Evolutionary conservation across 352 stramenopile genomes (phyloP), one percentile per base, ranked within the genome.

Genomic region (Globisporangium rhizosaccharum): DNA sequence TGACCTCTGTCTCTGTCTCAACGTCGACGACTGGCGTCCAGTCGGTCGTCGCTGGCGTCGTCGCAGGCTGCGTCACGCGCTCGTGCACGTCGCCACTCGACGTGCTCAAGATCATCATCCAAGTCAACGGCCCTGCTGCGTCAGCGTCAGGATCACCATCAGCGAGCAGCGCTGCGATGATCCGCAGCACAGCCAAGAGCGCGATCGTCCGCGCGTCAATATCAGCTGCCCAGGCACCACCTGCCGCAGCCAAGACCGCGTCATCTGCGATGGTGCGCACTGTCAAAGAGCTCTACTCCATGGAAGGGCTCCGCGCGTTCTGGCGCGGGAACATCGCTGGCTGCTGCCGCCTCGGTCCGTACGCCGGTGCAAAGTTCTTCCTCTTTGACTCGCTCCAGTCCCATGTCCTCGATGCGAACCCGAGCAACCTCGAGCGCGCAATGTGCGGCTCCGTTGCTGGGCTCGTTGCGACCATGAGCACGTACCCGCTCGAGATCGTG

Each of bases 41-140:
- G 66, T 90, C 79, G 1, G 65, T 93, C 53, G 67, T 89, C 23
- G 83, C 83, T 3, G 83, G 83, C 26, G 76, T 88, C 50, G 76
- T 93, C 64, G 82, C 83, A 17, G 83, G 83, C 49, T 91, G 81
- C 66, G 79, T 93, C 57, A 91, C 83, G 47, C 81, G 83, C 63
- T 89, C 83, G 4, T 88, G 74, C 72, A 93, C 83, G 54, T 91
- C 83, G 25, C 83, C 83, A 8, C 64, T 93, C 20, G 83, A 93
- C 55, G 82, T 91, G 70, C 75, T 93, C 57, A 91, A 91, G 72
- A 91, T 93, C 67, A 65, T 91, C 20, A 87, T 93, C 51, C 83
- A 93, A 63, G 81, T 92, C 12, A 86, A 87, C 60, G 72, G 73
- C 20, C 66, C 76, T 14, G 50, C 62, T 14, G 59, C 68, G 4